Conservation (phyloP, 495 filamentous ascomycete species). For the Penicillium manginii region DNA sequence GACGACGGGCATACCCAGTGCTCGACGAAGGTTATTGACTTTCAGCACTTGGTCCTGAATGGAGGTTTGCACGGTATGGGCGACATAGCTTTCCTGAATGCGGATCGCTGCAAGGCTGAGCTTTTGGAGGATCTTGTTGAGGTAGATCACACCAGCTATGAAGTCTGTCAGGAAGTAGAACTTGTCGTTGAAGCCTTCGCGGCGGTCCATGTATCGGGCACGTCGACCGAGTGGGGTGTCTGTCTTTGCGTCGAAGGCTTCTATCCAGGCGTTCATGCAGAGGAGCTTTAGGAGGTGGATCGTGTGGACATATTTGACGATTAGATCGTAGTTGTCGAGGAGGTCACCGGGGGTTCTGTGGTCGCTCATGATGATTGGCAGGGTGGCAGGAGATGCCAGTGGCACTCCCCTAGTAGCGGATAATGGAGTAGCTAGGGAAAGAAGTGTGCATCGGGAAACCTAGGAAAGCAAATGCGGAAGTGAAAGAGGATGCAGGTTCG, state of each 20-base stretch:
- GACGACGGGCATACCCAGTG: neutral
- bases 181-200: neutral
- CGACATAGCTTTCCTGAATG: neutral
- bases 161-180: neutral
- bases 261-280: neutral
- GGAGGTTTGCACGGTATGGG: neutral
- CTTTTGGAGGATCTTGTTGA: neutral
- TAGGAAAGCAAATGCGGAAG: too few relatives aligned
- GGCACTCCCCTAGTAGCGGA: too few relatives aligned
- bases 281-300: slow-evolving; percentile 1
- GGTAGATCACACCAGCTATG: neutral
- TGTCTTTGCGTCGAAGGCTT: neutral
- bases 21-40: neutral
- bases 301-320: neutral
- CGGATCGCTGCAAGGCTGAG: neutral
- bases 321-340: neutral
- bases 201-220: neutral
- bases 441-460: too few relatives aligned
- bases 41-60: neutral
- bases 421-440: neutral
- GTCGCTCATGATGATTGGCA: neutral
- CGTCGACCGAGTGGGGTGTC: neutral
- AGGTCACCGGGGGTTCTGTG: neutral
- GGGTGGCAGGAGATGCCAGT: neutral
- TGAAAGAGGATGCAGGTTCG: too few relatives aligned